These are phyloP conservation scores for Trypanosoma grayi DNA, from an alignment of 208 protist species.

Conservation along the genomic window DNA sequence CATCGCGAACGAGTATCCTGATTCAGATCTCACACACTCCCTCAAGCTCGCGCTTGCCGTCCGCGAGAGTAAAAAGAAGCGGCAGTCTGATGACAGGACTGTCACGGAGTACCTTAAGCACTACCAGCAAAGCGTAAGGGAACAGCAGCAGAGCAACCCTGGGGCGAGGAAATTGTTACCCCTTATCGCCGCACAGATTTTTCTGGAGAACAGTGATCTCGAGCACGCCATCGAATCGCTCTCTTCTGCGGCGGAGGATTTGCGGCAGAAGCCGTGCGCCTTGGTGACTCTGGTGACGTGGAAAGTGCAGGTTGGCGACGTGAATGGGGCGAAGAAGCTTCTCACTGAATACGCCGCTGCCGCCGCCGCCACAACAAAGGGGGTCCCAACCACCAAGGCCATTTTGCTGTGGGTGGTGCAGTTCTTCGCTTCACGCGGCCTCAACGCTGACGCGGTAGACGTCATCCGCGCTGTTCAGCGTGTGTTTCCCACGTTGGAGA, in stretches of 20 bases:
- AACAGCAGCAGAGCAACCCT: conserved; percentile 12
- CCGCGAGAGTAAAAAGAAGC: conserved; percentile 56
- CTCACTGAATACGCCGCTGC: conserved; percentile 16
- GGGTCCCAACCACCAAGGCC: conserved; percentile 14
- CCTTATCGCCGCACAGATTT: conserved; percentile 70
- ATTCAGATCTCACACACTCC: conserved; percentile 65
- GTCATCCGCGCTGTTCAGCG: conserved; percentile 40
- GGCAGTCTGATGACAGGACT: conserved; percentile 28
- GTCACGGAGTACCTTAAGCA: conserved; percentile 26
- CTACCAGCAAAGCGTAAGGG: conserved; percentile 17
- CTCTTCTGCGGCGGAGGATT: conserved; percentile 27
- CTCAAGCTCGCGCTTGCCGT: conserved; percentile 61
- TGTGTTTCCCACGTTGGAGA: conserved; percentile 27
- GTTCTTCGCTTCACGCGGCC: conserved; percentile 37
- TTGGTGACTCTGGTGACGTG: conserved; percentile 57
- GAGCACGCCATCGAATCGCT: conserved; percentile 43
- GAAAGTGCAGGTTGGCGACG: conserved; percentile 49
- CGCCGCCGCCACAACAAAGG: conserved; percentile 13
- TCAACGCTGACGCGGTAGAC: conserved; percentile 41
- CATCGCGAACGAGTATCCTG: conserved; percentile 54
- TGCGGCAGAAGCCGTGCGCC: conserved; percentile 41
- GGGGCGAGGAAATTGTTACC: conserved; percentile 23
- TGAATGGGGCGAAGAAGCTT: conserved; percentile 30
- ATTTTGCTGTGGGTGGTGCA: conserved; percentile 68
- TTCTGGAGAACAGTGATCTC: conserved; percentile 73